A percentile compares a stretch with the other conserved stretches of the same genome.
Evolutionary conservation across 106 monocot species (phyloP).

Genomic region (Iris macrosiphon): DNA sequence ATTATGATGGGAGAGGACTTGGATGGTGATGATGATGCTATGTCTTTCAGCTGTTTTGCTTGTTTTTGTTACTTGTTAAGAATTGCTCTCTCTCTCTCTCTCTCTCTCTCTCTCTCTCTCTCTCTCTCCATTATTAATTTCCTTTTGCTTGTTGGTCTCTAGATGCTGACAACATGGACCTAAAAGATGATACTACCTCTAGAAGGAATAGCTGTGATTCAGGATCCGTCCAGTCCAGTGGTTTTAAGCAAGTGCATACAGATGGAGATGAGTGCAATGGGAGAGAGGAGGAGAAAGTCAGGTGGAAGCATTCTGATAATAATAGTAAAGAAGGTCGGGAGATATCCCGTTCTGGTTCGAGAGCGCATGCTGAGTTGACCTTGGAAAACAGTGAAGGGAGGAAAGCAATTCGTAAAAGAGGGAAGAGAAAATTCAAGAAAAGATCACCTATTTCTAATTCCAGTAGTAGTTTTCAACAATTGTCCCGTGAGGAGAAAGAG

Average conservation of each 20-base stretch:
- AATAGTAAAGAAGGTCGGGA: conserved; percentile 5
- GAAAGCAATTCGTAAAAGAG: neutral
- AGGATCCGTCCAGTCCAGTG: neutral
- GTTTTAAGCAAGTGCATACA: conserved; percentile 1
- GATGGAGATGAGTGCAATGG: conserved; percentile 11
- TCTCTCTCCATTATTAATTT: no score
- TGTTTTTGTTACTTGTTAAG: no score
- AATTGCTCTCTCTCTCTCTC: neutral
- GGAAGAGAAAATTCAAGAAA: neutral
- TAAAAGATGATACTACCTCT: neutral
- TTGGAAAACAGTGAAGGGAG: neutral
- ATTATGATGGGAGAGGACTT: no score
- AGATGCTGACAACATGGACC: conserved; percentile 1
- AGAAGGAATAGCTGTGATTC: neutral
- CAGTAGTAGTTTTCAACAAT: conserved; percentile 1
- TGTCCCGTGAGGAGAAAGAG: conserved; percentile 6
- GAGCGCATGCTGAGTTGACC: conserved; percentile 3
- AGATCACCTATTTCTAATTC: conserved; percentile 2
- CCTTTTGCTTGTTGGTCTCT: neutral
- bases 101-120: no score
- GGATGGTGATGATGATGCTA: neutral
- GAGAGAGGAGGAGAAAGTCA: neutral
- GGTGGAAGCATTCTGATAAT: neutral
- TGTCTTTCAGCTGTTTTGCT: neutral
- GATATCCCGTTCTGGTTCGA: conserved; percentile 12